These are phyloP conservation scores for Circinella minor DNA, from an alignment of 371 early-diverging fungal species.

Conservation along the genomic window DNA sequence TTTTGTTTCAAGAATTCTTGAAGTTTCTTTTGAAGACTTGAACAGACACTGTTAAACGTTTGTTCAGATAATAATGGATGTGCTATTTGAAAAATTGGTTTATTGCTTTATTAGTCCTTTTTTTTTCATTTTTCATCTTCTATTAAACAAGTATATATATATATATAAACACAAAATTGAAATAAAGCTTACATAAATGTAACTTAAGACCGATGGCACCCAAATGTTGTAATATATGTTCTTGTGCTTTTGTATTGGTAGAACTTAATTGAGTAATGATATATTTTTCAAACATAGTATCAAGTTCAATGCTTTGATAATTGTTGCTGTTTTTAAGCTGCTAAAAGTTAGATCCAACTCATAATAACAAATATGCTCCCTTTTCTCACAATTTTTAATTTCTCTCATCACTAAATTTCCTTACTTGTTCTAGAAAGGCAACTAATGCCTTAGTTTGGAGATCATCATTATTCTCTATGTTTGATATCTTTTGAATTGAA, in stretches of 20 bases:
- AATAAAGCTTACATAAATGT: conserved; percentile 12
- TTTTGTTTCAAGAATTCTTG: not conserved
- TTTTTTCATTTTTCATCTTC: no score
- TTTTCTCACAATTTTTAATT: not conserved
- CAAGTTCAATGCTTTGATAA: conserved; percentile 5
- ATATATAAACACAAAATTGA: not conserved
- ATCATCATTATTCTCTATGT: not conserved
- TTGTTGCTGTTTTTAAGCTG: not conserved
- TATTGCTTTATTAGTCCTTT: no score
- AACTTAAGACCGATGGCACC: not conserved
- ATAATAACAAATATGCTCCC: no score
- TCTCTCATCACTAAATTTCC: not conserved
- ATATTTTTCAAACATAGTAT: conserved; percentile 9
- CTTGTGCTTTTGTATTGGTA: not conserved
- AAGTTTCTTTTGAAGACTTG: conserved; percentile 3
- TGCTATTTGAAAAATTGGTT: not conserved
- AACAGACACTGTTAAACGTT: not conserved
- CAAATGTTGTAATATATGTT: conserved; percentile 4
- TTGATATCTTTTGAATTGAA: not conserved
- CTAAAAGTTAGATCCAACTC: not conserved
- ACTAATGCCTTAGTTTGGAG: conserved; percentile 12
- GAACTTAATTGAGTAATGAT: not conserved
- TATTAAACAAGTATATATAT: not conserved
- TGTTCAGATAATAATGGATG: not conserved
- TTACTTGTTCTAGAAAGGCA: conserved; percentile 19